Evolutionary conservation across 2,329 filamentous ascomycete species (phyloP).

Genomic region (Aspergillus proliferans): DNA sequence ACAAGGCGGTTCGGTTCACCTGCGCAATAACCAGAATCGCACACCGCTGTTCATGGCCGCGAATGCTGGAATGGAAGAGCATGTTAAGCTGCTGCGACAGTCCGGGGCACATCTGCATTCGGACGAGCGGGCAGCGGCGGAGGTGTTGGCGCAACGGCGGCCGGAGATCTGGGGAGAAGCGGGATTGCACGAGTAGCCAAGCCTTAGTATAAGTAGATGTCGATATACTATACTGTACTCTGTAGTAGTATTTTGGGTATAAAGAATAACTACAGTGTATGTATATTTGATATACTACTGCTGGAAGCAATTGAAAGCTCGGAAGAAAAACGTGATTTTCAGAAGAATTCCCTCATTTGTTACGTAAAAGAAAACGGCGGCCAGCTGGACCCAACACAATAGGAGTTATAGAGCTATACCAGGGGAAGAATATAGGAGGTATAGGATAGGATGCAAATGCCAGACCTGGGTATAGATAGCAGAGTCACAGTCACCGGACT

Average conservation of each 20-base stretch:
- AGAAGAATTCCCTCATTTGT: constrained; percentile 12
- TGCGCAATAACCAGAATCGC: constrained; percentile 52
- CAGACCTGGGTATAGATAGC: too few species aligned
- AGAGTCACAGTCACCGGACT: too few species aligned
- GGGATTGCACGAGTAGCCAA: too few species aligned
- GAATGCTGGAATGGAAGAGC: constrained; percentile 49
- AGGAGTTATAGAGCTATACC: too few species aligned
- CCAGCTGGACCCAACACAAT: neutral
- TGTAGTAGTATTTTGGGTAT: too few species aligned
- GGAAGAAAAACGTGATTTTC: neutral
- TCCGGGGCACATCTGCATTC: constrained; percentile 56
- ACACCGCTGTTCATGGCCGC: constrained; percentile 57
- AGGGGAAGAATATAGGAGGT: too few species aligned
- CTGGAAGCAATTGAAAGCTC: neutral
- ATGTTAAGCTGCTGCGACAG: constrained; percentile 49
- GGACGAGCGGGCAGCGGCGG: constrained; percentile 50
- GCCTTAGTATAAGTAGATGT: too few species aligned
- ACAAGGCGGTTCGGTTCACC: constrained; percentile 54
- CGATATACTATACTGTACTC: too few species aligned
- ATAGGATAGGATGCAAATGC: too few species aligned
- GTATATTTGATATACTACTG: too few species aligned
- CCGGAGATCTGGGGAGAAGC: constrained; percentile 40
- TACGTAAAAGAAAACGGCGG: constrained; percentile 36
- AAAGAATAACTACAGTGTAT: too few species aligned
- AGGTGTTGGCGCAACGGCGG: constrained; percentile 40